Evolutionary conservation across 257 asterid genomes (phyloP).

Genomic region (Penstemon barbatus): DNA sequence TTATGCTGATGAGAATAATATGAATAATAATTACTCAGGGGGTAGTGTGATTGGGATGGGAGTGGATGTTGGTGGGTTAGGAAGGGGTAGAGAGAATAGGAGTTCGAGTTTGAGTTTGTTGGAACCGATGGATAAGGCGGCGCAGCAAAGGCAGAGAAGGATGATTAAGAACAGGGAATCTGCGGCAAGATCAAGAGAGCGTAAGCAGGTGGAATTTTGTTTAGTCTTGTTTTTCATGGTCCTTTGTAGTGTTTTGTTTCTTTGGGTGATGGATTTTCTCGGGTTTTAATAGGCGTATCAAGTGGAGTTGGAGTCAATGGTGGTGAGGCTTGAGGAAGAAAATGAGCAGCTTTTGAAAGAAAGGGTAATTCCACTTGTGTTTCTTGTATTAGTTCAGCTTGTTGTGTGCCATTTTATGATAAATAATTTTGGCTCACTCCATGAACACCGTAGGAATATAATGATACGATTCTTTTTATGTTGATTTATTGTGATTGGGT

Average conservation of each 20-base stretch:
- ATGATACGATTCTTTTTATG: not conserved
- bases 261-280: conserved; percentile 21
- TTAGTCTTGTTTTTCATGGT: not conserved
- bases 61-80: conserved; percentile 38
- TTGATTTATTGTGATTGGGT: not conserved
- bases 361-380: conserved; percentile 47
- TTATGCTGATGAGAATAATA: conserved; percentile 18
- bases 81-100: conserved; percentile 55
- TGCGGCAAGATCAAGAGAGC: conserved; percentile 97
- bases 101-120: conserved; percentile 56
- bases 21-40: conserved; percentile 10
- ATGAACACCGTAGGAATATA: not conserved
- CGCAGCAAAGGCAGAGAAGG: conserved; percentile 69
- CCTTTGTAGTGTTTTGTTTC: not conserved
- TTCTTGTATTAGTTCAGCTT: conserved; percentile 1
- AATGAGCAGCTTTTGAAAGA: conserved; percentile 67
- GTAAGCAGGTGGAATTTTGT: conserved; percentile 69
- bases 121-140: conserved; percentile 83
- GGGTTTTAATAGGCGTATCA: conserved; percentile 61
- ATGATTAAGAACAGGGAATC: conserved; percentile 98
- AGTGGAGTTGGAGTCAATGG: conserved; percentile 86
- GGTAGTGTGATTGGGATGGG: conserved; percentile 35
- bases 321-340: conserved; percentile 77
- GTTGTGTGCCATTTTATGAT: not conserved
- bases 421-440: conserved; percentile 2